Conservation (phyloP, 441 rosid genomes). For the Populus hybrid region DNA sequence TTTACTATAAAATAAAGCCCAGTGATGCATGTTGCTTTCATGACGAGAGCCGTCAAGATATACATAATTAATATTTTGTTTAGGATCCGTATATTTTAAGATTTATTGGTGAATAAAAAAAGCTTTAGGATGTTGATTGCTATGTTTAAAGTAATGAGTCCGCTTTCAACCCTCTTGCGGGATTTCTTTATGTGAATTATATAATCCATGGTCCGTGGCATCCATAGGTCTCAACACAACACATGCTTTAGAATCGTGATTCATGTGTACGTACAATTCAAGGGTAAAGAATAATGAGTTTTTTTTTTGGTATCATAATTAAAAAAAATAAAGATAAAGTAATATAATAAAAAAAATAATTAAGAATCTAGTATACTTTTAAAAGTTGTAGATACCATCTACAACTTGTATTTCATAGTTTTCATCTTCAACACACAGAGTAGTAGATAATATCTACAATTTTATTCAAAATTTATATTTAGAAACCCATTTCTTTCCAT, state of each 20-base stretch:
- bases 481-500: rapidly evolving
- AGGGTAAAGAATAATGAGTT: neutral
- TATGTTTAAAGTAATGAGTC: neutral
- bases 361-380: too few relatives aligned
- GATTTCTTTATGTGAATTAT: too few relatives aligned
- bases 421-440: rapidly evolving
- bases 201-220: neutral
- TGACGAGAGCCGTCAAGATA: neutral
- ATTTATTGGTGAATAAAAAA: neutral
- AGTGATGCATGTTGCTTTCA: neutral
- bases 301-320: too few relatives aligned
- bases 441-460: too few relatives aligned
- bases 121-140: neutral
- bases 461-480: too few relatives aligned
- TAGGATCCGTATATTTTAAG: neutral
- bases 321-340: too few relatives aligned
- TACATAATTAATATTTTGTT: neutral
- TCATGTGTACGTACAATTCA: neutral
- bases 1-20: neutral
- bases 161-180: too few relatives aligned
- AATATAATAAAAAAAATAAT: too few relatives aligned
- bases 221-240: neutral
- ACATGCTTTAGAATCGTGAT: neutral
- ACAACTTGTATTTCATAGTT: too few relatives aligned
- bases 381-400: too few relatives aligned